Conservation (phyloP, 352 stramenopile genomes). For the Pythium rhizo-oryzae region DNA sequence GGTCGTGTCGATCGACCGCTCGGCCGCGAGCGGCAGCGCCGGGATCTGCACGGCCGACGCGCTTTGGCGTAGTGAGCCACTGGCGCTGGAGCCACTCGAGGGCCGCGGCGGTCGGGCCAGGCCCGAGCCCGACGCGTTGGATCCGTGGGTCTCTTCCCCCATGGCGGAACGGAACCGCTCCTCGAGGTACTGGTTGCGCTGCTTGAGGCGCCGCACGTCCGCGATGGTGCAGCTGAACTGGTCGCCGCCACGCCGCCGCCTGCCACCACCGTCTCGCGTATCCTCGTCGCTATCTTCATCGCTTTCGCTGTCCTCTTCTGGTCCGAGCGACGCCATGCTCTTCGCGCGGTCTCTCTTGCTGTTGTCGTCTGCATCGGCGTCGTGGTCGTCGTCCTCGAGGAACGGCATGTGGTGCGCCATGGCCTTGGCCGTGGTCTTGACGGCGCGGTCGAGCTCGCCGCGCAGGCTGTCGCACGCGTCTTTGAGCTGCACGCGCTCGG, state of each 20-base stretch:
- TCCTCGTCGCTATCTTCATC: background rate
- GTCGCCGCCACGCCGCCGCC: background rate
- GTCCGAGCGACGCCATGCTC: background rate
- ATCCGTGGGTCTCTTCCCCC: background rate
- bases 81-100: background rate
- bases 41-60: conserved; percentile 10
- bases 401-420: conserved; percentile 30
- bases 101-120: conserved; percentile 6
- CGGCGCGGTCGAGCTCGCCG: conserved; percentile 45
- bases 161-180: conserved; percentile 45
- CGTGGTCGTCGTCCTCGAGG: background rate
- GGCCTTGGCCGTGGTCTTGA: conserved; percentile 39
- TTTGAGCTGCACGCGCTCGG: conserved; percentile 54
- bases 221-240: conserved; percentile 28
- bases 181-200: conserved; percentile 66
- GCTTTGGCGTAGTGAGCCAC: conserved; percentile 4
- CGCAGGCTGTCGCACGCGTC: conserved; percentile 51
- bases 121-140: background rate
- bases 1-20: conserved; percentile 36
- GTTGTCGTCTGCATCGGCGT: background rate
- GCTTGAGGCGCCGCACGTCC: conserved; percentile 54
- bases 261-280: background rate
- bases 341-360: no score
- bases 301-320: conserved; percentile 4
- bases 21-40: background rate